phyloP scores from a whole-genome alignment of 768 basidiomycete genomes.

The Mycena floridula region DNA sequence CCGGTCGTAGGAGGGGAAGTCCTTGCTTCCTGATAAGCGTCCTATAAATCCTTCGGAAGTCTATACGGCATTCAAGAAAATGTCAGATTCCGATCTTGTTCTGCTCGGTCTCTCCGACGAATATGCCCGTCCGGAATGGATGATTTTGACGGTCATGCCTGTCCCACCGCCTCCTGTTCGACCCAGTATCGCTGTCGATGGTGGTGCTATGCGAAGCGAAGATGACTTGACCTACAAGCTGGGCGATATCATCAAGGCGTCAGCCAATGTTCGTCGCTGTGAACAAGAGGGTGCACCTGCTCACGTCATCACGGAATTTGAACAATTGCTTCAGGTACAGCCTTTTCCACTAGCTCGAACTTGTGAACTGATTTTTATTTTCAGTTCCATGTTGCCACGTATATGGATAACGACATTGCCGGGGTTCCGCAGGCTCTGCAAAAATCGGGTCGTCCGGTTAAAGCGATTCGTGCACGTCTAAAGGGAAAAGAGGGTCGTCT shows the following conservation, averaged over 20 bases:
- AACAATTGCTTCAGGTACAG: slow-evolving; percentile 89
- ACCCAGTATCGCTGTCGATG: slow-evolving; percentile 95
- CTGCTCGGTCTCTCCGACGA: slow-evolving; percentile 90
- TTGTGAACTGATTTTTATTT: slow-evolving; percentile 1
- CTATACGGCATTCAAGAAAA: slow-evolving; percentile 95
- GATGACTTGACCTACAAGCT: slow-evolving; percentile 99
- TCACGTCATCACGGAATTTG: slow-evolving; percentile 92
- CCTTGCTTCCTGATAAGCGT: slow-evolving; percentile 76
- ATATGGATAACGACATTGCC: slow-evolving; percentile 99
- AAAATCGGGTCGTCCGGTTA: slow-evolving; percentile 95
- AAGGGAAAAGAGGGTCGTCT: slow-evolving; percentile 99
- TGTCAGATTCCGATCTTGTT: slow-evolving; percentile 81
- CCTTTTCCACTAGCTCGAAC: slow-evolving; percentile 3
- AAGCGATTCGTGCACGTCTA: slow-evolving; percentile 94
- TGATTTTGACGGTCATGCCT: slow-evolving; percentile 97
- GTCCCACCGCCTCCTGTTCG: slow-evolving; percentile 98
- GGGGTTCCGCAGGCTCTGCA: slow-evolving; percentile 97
- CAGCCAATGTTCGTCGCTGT: slow-evolving; percentile 83
- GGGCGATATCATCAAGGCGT: slow-evolving; percentile 94
- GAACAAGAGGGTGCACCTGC: slow-evolving; percentile 97
- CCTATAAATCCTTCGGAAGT: slow-evolving; percentile 81
- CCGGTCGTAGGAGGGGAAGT: slow-evolving; percentile 70
- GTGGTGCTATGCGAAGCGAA: slow-evolving; percentile 93
- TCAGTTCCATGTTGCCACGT: slow-evolving; percentile 97
- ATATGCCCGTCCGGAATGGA: slow-evolving; percentile 98